A percentile compares a stretch with the other conserved stretches of the same genome.
Conservation (phyloP, 2,329 filamentous ascomycete species). For the Exserohilum turcica region DNA sequence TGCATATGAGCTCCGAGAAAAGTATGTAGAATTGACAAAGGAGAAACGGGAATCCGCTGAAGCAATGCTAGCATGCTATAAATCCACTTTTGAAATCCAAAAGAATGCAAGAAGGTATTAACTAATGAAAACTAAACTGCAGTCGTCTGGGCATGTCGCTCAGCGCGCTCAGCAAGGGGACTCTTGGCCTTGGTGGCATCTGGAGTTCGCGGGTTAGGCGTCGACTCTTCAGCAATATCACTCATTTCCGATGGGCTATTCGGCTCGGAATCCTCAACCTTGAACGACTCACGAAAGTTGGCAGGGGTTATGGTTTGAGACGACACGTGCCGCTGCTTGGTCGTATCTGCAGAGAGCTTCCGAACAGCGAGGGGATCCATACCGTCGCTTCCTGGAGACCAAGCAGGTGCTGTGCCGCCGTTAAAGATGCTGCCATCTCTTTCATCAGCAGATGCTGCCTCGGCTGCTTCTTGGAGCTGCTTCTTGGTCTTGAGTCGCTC, state of each 20-base stretch:
- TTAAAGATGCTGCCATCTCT: conserved; percentile 34
- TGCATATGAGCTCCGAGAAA: conserved; percentile 16
- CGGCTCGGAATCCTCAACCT: conserved; percentile 26
- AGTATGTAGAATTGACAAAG: conserved; percentile 11
- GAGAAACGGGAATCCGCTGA: conserved; percentile 16
- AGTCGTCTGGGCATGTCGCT: conserved; percentile 14
- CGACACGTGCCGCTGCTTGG: conserved; percentile 44
- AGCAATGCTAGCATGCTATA: conserved; percentile 21
- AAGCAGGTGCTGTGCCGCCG: conserved; percentile 27
- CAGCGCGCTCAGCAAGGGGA: conserved; percentile 15
- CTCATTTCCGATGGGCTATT: conserved; percentile 40
- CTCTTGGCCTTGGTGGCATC: conserved; percentile 21
- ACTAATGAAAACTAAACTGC: conserved; percentile 18
- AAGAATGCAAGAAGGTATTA: conserved; percentile 16
- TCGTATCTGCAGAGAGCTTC: conserved; percentile 31
- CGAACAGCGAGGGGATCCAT: conserved; percentile 31
- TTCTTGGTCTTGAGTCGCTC: conserved; percentile 48
- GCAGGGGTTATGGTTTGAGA: conserved; percentile 44
- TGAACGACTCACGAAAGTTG: conserved; percentile 32
- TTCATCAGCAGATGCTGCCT: conserved; percentile 33
- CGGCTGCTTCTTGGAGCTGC: conserved; percentile 43
- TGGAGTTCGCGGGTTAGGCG: conserved; percentile 13
- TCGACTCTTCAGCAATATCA: conserved; percentile 41
- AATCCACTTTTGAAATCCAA: conserved; percentile 25
- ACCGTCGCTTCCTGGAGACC: conserved; percentile 24